phyloP scores from a whole-genome alignment of 768 basidiomycete species.

The Lactifluus hygrophoroides region DNA sequence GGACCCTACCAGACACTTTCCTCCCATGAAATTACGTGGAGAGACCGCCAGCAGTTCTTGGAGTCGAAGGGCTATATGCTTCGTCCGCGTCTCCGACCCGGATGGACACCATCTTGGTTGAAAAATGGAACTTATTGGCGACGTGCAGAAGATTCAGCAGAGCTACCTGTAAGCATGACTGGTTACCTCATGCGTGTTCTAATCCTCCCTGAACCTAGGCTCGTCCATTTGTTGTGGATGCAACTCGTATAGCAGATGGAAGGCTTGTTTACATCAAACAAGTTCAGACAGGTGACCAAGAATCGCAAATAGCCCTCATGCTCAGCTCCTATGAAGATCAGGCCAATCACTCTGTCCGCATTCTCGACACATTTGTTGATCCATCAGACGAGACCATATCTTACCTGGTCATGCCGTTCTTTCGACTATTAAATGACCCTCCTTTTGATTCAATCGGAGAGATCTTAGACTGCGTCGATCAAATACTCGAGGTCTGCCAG shows the following conservation, averaged over 20 bases:
- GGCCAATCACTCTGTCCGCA: constrained; percentile 12
- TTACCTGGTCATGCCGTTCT: constrained; percentile 16
- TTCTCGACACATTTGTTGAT: constrained; percentile 12
- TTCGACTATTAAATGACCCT: background rate
- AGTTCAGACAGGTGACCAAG: constrained; percentile 10
- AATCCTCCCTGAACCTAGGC: too few species aligned
- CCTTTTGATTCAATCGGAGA: background rate
- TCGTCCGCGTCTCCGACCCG: constrained; percentile 12
- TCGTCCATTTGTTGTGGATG: too few species aligned
- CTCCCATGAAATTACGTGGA: constrained; percentile 6
- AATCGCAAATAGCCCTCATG: constrained; percentile 16
- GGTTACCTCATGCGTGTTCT: too few species aligned
- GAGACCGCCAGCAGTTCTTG: constrained; percentile 9
- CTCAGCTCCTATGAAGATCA: background rate
- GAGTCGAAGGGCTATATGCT: constrained; percentile 20
- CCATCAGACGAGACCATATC: background rate
- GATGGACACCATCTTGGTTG: constrained; percentile 21
- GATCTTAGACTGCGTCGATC: constrained; percentile 11
- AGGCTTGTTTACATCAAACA: constrained; percentile 27
- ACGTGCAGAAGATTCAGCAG: background rate
- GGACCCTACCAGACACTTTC: background rate
- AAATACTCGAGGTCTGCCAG: constrained; percentile 3
- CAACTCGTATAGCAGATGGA: too few species aligned
- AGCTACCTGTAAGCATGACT: too few species aligned
- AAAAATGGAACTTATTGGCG: background rate